Evolutionary conservation across 768 basidiomycete genomes (phyloP).

Genomic region (Termitomyces sp.): DNA sequence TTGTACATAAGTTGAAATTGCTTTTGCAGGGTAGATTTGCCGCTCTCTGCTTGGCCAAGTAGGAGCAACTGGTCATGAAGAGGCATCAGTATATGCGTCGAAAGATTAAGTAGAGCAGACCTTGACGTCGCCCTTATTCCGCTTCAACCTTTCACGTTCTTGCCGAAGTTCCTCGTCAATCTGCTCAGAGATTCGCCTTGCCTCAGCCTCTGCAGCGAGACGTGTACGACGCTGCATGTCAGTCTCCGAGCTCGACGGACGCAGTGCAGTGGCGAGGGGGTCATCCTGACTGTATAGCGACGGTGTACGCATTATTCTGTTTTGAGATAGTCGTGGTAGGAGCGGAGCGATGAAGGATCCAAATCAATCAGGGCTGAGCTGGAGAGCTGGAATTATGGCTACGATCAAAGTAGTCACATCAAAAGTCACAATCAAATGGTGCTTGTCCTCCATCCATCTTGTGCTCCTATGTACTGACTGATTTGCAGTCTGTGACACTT

Average conservation of each 20-base stretch:
- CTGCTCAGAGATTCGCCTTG: slow-evolving; percentile 69
- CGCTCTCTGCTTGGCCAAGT: slow-evolving; percentile 74
- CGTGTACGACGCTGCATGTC: slow-evolving; percentile 56
- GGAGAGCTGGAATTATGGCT: slow-evolving; percentile 5
- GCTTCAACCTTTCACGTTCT: slow-evolving; percentile 62
- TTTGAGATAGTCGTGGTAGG: slow-evolving; percentile 21
- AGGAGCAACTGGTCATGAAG: slow-evolving; percentile 52
- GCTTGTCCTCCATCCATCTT: slow-evolving; percentile 10
- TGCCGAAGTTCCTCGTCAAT: slow-evolving; percentile 76
- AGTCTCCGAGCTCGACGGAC: slow-evolving; percentile 62
- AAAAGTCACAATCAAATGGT: slow-evolving; percentile 19
- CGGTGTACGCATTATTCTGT: slow-evolving; percentile 49
- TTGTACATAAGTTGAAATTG: slow-evolving; percentile 81
- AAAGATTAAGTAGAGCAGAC: slow-evolving; percentile 25
- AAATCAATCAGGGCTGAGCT: slow-evolving; percentile 13
- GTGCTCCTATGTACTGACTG: slow-evolving; percentile 8
- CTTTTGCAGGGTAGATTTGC: slow-evolving; percentile 73
- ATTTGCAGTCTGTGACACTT: slow-evolving; percentile 80
- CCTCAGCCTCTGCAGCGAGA: slow-evolving; percentile 64
- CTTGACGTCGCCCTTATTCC: slow-evolving; percentile 71
- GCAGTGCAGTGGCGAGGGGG: slow-evolving; percentile 62
- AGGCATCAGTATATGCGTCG: slow-evolving; percentile 30
- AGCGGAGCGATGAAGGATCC: slow-evolving; percentile 11
- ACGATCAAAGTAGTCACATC: slow-evolving; percentile 15
- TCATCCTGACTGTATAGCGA: slow-evolving; percentile 74